These are phyloP conservation scores for Thermothelomyces thermophilus DNA, from an alignment of 2,329 filamentous ascomycete species.

Conservation along the genomic window DNA sequence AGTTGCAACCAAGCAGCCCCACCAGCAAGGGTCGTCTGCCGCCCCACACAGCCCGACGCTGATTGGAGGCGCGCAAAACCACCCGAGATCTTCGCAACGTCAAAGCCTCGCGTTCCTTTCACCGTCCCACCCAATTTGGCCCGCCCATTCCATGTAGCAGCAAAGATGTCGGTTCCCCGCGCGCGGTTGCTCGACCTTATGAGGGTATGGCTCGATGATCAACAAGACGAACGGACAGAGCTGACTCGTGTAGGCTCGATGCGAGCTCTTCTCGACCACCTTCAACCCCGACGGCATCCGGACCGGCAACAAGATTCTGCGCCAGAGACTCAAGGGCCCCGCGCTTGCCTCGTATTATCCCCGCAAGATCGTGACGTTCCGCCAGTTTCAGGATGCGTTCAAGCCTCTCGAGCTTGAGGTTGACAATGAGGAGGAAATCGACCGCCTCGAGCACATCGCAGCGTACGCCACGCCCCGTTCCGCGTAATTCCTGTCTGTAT, in stretches of 20 bases:
- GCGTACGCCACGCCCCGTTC: conserved; percentile 40
- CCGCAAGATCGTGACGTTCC: conserved; percentile 61
- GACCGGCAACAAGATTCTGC: conserved; percentile 85
- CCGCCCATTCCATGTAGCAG: conserved; percentile 17
- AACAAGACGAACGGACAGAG: background rate
- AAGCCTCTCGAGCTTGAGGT: conserved; percentile 55
- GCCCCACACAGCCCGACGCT: background rate
- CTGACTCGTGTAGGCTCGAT: conserved; percentile 60
- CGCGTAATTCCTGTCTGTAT: background rate
- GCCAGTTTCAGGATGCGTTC: conserved; percentile 66
- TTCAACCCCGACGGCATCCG: conserved; percentile 81
- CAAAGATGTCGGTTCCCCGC: conserved; percentile 55
- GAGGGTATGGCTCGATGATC: conserved; percentile 49
- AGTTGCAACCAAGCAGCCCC: too few species aligned
- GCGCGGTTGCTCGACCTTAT: conserved; percentile 63
- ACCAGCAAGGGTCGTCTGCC: too few species aligned
- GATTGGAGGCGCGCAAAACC: conserved; percentile 15
- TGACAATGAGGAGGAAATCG: conserved; percentile 69
- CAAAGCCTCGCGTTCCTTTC: conserved; percentile 13
- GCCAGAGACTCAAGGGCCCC: conserved; percentile 81
- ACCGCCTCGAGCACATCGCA: conserved; percentile 69
- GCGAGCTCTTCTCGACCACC: conserved; percentile 81
- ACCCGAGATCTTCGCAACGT: conserved; percentile 19
- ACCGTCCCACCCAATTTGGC: conserved; percentile 4
- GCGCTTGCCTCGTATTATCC: conserved; percentile 85